These are phyloP conservation scores for Yarrowia osloensis DNA, from an alignment of 805 yeast genomes.

Conservation along the genomic window DNA sequence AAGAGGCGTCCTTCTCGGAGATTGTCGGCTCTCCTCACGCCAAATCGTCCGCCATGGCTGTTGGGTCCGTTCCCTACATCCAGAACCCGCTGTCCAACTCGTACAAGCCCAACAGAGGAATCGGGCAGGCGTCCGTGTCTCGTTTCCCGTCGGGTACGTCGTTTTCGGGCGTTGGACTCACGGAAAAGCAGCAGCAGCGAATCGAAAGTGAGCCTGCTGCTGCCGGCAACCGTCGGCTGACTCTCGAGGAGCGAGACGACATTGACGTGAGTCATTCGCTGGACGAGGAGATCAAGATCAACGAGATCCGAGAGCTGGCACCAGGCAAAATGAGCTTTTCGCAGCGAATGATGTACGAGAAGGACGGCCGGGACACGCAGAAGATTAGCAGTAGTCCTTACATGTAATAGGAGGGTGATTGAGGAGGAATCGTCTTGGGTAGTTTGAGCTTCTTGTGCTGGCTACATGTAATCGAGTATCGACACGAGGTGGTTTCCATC, in stretches of 20 bases:
- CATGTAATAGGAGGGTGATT: neutral
- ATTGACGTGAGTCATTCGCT: slow-evolving; percentile 19
- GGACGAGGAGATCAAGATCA: slow-evolving; percentile 26
- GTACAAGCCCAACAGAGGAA: slow-evolving; percentile 15
- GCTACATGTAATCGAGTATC: neutral
- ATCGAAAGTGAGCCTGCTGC: slow-evolving; percentile 27
- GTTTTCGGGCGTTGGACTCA: slow-evolving; percentile 22
- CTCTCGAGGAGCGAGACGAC: slow-evolving; percentile 16
- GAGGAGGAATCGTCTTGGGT: neutral
- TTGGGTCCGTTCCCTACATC: slow-evolving; percentile 19
- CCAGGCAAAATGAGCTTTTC: slow-evolving; percentile 36
- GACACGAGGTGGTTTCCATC: neutral
- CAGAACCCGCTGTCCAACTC: slow-evolving; percentile 28
- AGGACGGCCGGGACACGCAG: slow-evolving; percentile 21
- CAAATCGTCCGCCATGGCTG: slow-evolving; percentile 10
- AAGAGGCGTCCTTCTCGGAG: neutral
- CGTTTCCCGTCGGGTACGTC: slow-evolving; percentile 19
- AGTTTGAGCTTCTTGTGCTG: neutral
- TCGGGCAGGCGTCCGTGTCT: neutral
- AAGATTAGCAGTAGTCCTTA: slow-evolving; percentile 27
- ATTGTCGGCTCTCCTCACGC: slow-evolving; percentile 27
- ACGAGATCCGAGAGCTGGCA: slow-evolving; percentile 25
- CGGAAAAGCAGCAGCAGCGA: slow-evolving; percentile 20
- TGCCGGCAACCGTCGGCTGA: neutral
- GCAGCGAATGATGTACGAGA: slow-evolving; percentile 35